Evolutionary conservation across 75 land plant species (phyloP), one percentile per base, ranked within the genome.

Genomic region (Picea sitchensis): DNA sequence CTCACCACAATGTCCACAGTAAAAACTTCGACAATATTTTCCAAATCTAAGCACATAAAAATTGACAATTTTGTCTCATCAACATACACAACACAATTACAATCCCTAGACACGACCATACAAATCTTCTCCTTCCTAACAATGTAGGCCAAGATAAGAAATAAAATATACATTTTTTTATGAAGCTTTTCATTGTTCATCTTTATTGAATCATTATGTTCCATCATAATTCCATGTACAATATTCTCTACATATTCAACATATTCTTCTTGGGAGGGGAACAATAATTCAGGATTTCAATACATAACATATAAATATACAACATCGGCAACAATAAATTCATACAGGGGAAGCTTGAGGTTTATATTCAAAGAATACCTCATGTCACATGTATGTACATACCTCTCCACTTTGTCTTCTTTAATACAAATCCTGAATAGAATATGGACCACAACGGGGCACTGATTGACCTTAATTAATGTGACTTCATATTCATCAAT

Each of bases 311-410:
- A 96, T 47, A 96, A 72, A 63, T 92, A 96, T 65, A 96, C 82
- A 8, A 86, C 93, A 79, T 96, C 95, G 0, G 91, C 87, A 32
- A 95, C 95, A 34, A 91, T 81, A 80, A 87, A 96, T 41, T 84
- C 84, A 73, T 64, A 58, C 36, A 94, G 79, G 32, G 38, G 58
- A 9, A 87, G 63, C 14, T 91, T 90, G 18, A 30, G 41, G 61
- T 82, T 90, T 97, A 96, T 96, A 30, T 80, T 77, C 17, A 80
- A 77, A 76, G 80, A 68, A 32, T 76, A 96, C 64, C 99, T 80
- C 86, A 94, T 94, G 83, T 96, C 99, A 13, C 99, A 95, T 7
- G 95, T 92, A 76, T 96, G 99, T 2, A 94, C 91, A 83, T 93
- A 96, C 82, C 88, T 91, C 59, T 80, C 81, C 12, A 74, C 26